phyloP scores from a whole-genome alignment of 805 yeast genomes.

The Metschnikowia lochheadii region DNA sequence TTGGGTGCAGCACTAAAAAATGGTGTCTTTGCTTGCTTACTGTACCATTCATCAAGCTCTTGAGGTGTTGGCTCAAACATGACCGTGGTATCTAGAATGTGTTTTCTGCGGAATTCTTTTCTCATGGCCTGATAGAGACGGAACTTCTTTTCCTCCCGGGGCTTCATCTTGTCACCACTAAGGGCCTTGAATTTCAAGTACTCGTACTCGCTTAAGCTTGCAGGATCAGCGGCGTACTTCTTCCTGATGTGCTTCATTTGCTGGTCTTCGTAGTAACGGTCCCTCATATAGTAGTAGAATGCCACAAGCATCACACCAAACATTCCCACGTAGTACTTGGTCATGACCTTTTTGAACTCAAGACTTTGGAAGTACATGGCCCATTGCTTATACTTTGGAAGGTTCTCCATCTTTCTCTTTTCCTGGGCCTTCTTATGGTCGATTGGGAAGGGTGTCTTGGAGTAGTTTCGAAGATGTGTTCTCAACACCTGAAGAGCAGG shows the following conservation, averaged over 20 bases:
- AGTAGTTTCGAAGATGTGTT: constrained; percentile 7
- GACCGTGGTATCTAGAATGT: constrained; percentile 28
- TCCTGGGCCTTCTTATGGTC: constrained; percentile 28
- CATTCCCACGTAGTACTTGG: constrained; percentile 58
- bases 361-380: constrained; percentile 44
- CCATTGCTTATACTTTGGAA: constrained; percentile 39
- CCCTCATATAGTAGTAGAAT: constrained; percentile 63
- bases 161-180: constrained; percentile 53
- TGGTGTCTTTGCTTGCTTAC: constrained; percentile 27
- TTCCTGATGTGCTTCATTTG: constrained; percentile 44
- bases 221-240: constrained; percentile 35
- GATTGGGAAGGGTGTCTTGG: constrained; percentile 34
- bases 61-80: constrained; percentile 41
- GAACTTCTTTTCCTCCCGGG: constrained; percentile 59
- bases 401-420: constrained; percentile 23
- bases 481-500: neutral
- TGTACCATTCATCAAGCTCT: constrained; percentile 41
- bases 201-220: constrained; percentile 57
- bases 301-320: constrained; percentile 54
- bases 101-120: constrained; percentile 39
- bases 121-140: constrained; percentile 56
- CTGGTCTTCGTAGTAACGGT: constrained; percentile 59
- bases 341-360: constrained; percentile 54
- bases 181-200: constrained; percentile 57
- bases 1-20: constrained; percentile 24